Conservation (phyloP, 169 alveolate species). For the Plasmodium cynomolgi region DNA sequence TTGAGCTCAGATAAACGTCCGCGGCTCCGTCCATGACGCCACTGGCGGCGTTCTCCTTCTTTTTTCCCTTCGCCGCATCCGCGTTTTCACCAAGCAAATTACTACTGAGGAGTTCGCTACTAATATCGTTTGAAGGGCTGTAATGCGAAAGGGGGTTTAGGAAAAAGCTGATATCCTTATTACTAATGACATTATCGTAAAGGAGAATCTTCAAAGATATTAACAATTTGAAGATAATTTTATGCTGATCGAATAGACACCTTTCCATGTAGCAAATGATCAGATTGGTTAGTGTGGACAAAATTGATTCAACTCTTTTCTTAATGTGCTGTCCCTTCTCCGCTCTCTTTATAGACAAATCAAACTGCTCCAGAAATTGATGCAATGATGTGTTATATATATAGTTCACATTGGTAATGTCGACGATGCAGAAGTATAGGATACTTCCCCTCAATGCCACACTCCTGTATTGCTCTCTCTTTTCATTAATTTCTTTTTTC, state of each 20-base stretch:
- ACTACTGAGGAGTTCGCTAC: conserved; percentile 20
- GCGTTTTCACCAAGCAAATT: conserved; percentile 35
- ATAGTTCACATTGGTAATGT: conserved; percentile 94
- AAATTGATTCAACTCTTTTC: conserved; percentile 90
- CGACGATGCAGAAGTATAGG: conserved; percentile 94
- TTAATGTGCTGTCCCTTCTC: conserved; percentile 94
- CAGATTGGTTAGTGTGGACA: conserved; percentile 58
- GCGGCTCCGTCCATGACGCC: background rate
- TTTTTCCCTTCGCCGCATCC: background rate
- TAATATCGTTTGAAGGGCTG: conserved; percentile 53
- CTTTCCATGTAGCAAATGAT: conserved; percentile 95
- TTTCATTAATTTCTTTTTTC: conserved; percentile 92
- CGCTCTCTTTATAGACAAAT: conserved; percentile 92
- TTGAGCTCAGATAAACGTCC: background rate
- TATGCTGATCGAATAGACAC: conserved; percentile 97
- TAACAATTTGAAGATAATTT: conserved; percentile 94
- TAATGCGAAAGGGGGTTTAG: conserved; percentile 82
- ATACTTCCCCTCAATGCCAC: conserved; percentile 97
- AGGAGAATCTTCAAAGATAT: conserved; percentile 93
- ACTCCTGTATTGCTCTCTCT: conserved; percentile 96
- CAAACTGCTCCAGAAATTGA: conserved; percentile 96
- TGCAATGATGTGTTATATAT: conserved; percentile 96
- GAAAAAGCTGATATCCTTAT: conserved; percentile 92
- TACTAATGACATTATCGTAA: conserved; percentile 90
- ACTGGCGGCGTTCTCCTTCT: background rate